Conservation (phyloP, 345 rosid species). For the Isatis tinctoria region DNA sequence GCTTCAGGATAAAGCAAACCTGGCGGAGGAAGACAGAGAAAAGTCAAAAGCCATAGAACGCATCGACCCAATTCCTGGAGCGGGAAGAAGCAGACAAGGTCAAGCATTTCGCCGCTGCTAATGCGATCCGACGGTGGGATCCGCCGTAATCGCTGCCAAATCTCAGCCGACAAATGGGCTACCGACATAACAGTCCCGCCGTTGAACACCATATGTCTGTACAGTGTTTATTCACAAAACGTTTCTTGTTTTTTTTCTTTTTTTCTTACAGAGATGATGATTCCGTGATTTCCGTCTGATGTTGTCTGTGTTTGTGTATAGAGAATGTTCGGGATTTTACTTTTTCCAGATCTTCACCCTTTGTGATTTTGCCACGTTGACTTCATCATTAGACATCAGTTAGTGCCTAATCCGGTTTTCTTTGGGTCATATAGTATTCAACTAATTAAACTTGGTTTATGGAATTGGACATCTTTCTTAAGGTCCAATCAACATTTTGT, state of each 20-base stretch:
- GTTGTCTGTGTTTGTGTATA: background rate
- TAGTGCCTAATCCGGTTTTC: background rate
- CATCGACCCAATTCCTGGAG: conserved; percentile 60
- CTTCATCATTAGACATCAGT: background rate
- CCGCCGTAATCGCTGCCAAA: conserved; percentile 47
- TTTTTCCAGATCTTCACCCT: background rate
- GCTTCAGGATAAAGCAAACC: conserved; percentile 36
- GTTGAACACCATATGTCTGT: conserved; percentile 53
- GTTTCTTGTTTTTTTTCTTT: background rate
- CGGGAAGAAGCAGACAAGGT: conserved; percentile 66
- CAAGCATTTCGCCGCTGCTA: conserved; percentile 52
- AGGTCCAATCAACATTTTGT: background rate
- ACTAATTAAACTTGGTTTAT: background rate
- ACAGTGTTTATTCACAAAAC: background rate
- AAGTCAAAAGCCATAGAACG: conserved; percentile 58
- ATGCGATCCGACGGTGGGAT: conserved; percentile 46
- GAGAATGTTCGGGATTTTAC: background rate
- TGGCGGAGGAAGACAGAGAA: conserved; percentile 61
- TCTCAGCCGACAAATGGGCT: conserved; percentile 53
- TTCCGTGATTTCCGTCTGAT: background rate
- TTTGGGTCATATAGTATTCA: background rate
- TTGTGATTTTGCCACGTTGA: conserved; percentile 19
- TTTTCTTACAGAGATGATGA: background rate
- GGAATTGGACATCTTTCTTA: background rate
- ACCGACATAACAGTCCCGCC: conserved; percentile 40